These are phyloP conservation scores for Aspergillus luchuensis DNA, from an alignment of 2,329 filamentous ascomycete species.

Conservation along the genomic window DNA sequence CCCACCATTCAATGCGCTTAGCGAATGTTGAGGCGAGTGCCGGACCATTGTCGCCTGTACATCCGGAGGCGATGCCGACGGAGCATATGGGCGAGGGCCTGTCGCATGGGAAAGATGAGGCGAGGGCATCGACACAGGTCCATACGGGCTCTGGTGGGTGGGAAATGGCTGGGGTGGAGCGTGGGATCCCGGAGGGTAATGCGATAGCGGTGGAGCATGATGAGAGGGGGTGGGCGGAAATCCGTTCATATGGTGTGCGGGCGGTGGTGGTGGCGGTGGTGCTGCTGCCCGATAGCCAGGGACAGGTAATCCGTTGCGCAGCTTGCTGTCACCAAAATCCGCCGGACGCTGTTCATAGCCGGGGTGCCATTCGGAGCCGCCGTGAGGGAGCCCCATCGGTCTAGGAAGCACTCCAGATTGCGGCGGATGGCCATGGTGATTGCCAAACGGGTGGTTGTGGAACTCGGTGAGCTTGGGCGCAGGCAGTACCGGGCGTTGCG, in stretches of 20 bases:
- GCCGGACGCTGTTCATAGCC: constrained; percentile 40
- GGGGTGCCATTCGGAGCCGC: constrained; percentile 35
- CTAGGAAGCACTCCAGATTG: constrained; percentile 30
- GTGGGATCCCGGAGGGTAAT: constrained; percentile 34
- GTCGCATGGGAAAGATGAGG: constrained; percentile 37
- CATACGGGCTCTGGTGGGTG: constrained; percentile 43
- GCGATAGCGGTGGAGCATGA: constrained; percentile 33
- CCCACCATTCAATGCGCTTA: constrained; percentile 40
- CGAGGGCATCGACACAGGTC: constrained; percentile 36
- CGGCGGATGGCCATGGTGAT: constrained; percentile 35
- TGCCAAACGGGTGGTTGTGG: constrained; percentile 31
- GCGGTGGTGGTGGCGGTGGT: constrained; percentile 50
- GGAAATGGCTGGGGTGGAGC: constrained; percentile 39
- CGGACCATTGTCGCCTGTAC: constrained; percentile 40
- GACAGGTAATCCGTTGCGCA: constrained; percentile 41
- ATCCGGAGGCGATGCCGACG: constrained; percentile 42
- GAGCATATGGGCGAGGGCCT: constrained; percentile 36
- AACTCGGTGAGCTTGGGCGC: constrained; percentile 36
- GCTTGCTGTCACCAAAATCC: constrained; percentile 32
- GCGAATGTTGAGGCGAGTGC: constrained; percentile 40
- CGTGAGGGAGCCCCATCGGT: constrained; percentile 32
- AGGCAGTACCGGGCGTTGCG: constrained; percentile 38
- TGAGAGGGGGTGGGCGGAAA: constrained; percentile 37
- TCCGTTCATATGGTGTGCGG: constrained; percentile 56
- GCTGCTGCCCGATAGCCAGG: constrained; percentile 36